A percentile compares a stretch with the other conserved stretches of the same genome.
Conservation (phyloP, 2,329 filamentous ascomycete species). For the Cadophora sp. region DNA sequence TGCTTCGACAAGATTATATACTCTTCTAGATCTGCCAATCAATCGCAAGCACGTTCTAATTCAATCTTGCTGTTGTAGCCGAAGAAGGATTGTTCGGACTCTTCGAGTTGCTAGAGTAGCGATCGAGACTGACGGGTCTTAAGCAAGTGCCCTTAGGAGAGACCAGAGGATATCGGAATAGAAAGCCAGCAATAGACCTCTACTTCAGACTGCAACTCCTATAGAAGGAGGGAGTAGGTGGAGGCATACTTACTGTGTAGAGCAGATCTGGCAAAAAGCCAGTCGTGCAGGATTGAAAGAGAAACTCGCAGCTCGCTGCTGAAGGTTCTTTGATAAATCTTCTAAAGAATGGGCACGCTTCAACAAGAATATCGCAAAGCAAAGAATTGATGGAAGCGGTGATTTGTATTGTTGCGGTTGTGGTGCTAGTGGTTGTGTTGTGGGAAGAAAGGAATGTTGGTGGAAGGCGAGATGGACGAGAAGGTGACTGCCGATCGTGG, state of each 20-base stretch:
- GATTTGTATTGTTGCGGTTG: not conserved
- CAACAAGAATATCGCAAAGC: not conserved
- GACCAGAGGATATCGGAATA: not conserved
- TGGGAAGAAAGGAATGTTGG: not conserved
- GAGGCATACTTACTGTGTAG: not conserved
- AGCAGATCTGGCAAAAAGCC: not conserved
- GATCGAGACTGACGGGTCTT: not conserved
- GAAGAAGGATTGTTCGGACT: not conserved
- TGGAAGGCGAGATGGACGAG: not conserved
- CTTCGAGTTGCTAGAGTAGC: not conserved
- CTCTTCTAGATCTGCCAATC: not conserved
- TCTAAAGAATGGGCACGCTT: not conserved
- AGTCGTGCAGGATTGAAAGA: too few relatives aligned
- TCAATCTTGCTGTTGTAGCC: not conserved
- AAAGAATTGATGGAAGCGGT: not conserved
- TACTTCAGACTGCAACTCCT: not conserved
- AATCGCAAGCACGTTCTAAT: too few relatives aligned
- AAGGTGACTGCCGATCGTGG: not conserved
- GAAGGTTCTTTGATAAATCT: not conserved
- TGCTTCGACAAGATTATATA: too few relatives aligned
- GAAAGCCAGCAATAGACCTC: not conserved
- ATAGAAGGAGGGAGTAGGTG: not conserved
- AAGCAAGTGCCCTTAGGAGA: too few relatives aligned
- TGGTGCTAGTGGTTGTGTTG: not conserved
- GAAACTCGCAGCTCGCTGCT: not conserved